Base-by-base conservation (phyloP, 2,329 filamentous ascomycete genomes). In the Ophiostoma tasmaniense region DNA sequence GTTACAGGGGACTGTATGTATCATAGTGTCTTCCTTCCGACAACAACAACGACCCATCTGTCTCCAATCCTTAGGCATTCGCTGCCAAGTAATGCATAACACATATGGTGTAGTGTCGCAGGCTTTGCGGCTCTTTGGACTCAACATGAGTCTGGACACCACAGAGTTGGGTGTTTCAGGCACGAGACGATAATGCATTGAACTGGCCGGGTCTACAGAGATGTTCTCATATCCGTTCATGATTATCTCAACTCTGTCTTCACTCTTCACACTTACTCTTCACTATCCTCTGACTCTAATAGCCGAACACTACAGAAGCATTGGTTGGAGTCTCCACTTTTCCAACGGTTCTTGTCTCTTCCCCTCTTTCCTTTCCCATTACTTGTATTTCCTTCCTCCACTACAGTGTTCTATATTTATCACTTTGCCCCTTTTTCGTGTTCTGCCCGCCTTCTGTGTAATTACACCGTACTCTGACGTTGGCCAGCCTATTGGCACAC, bases 391-490 rank as follows among this genome's bases (percentile, higher is more conserved):
- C 22, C 50, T 55, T 22, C 50, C n/a, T 25, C 8, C 22, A n/a
- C 50, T 55, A 61, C 25, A 61, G 10, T 61, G 55, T 61, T 61
- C 55, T 61, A 61, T 61, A 61, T 30, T 61, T 61, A 61, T 61
- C 55, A 33, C 30, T 59, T 39, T 64, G 7, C 37, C 64, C 35
- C 33, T 59, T 42, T 61, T 35, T 59, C 22, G 39, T 66, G 42
- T 66, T 61, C 25, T 28, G 13, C 30, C 25, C 50, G n/a, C 4
- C 30, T 50, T 45, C 25, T 45, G 30, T 33, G 22, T 33, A 33
- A 33, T 45, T 59, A 42, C 22, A 10, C 22, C 3, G 22, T 59
- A 42, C 22, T 22, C 22, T 13, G 22, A 28, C 39, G 39, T 8
- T 33, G 30, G 33, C 33, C 33, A 33, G 33, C 33, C 33, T 33